Evolutionary conservation across 177 flowering plant species (phyloP).

Genomic region (Vitis hybrid): DNA sequence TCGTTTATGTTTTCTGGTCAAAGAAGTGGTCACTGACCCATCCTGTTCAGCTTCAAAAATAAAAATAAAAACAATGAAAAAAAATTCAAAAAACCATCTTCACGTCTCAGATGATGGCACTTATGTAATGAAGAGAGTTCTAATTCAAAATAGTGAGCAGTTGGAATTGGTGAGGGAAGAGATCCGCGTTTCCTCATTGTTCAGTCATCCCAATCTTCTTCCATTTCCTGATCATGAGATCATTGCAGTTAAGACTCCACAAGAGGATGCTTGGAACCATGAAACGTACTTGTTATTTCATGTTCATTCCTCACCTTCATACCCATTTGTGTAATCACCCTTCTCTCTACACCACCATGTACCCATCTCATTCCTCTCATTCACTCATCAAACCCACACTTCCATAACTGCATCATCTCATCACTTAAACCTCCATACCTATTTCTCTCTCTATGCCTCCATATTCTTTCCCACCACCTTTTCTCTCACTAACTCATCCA

Average conservation of each 20-base stretch:
- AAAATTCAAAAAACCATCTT: slow-evolving; percentile 67
- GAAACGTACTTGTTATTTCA: too few relatives aligned
- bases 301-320: too few relatives aligned
- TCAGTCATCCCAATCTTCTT: slow-evolving; percentile 87
- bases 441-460: too few relatives aligned
- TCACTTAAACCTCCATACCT: too few relatives aligned
- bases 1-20: slow-evolving; percentile 79
- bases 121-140: slow-evolving; percentile 91
- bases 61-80: neutral
- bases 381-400: too few relatives aligned
- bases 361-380: too few relatives aligned
- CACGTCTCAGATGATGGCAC: slow-evolving; percentile 86
- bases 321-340: too few relatives aligned
- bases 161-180: slow-evolving; percentile 85
- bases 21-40: slow-evolving; percentile 55
- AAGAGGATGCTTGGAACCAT: too few relatives aligned
- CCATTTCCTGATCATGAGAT: slow-evolving; percentile 97
- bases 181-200: slow-evolving; percentile 82
- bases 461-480: too few relatives aligned
- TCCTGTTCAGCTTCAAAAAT: slow-evolving; percentile 24
- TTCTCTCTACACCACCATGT: too few relatives aligned
- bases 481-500: too few relatives aligned
- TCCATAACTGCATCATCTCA: too few relatives aligned
- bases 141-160: slow-evolving; percentile 83
- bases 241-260: slow-evolving; percentile 60